phyloP scores from a whole-genome alignment of 2,329 filamentous ascomycete species.

The Aschersonia sp. region DNA sequence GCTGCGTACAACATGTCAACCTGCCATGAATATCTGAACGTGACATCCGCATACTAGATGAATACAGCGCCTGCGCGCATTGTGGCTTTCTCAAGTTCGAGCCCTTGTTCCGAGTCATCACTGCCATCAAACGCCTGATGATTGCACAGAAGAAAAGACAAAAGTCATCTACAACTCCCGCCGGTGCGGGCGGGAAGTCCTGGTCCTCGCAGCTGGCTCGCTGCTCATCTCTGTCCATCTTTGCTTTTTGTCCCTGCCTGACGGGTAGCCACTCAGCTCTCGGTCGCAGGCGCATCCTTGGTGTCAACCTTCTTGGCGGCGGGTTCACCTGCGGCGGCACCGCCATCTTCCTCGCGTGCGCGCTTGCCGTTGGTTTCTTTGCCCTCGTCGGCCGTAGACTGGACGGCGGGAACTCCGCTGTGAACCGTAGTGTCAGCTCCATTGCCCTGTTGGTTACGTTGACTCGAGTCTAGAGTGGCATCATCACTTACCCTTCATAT shows the following conservation, averaged over 20 bases:
- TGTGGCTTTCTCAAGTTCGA: no score
- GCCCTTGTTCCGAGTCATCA: no score
- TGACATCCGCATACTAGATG: neutral
- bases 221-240: neutral
- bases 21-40: neutral
- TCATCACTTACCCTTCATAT: conserved; percentile 17
- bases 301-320: conserved; percentile 48
- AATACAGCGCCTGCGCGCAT: no score
- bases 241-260: neutral
- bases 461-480: no score
- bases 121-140: no score
- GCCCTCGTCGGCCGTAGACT: conserved; percentile 26
- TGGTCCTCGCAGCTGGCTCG: neutral
- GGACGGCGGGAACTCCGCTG: conserved; percentile 23
- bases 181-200: no score
- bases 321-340: conserved; percentile 23
- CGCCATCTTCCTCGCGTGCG: conserved; percentile 34
- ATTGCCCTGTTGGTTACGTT: conserved; percentile 5
- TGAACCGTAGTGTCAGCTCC: neutral
- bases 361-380: conserved; percentile 34
- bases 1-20: neutral
- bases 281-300: conserved; percentile 22
- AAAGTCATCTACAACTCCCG: no score
- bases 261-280: neutral
- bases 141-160: no score